Conservation (phyloP, 176 grass and related monocot genomes). For the Canna indica region DNA sequence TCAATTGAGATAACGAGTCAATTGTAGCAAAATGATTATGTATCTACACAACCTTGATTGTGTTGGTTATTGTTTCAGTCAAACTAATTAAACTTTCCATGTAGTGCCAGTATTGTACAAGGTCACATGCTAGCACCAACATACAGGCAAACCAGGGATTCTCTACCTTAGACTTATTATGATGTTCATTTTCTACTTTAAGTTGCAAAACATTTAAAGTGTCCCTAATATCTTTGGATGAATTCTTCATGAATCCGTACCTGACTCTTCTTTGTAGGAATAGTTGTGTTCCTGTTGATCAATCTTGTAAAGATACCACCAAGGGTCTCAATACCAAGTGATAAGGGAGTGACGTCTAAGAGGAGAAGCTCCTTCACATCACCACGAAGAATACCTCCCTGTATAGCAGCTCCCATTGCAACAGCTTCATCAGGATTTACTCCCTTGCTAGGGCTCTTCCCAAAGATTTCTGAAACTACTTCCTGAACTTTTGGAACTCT, state of each 20-base stretch:
- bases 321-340: conserved; percentile 68
- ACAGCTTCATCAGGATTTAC: conserved; percentile 77
- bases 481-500: conserved; percentile 75
- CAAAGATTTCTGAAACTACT: conserved; percentile 54
- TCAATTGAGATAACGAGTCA: background rate
- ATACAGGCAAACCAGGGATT: too few relatives aligned
- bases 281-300: conserved; percentile 74
- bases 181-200: background rate
- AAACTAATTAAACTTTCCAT: background rate
- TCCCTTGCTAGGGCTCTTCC: conserved; percentile 57
- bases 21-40: background rate
- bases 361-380: conserved; percentile 82
- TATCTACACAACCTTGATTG: background rate
- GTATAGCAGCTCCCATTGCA: conserved; percentile 62
- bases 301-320: conserved; percentile 72
- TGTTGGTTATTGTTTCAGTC: background rate
- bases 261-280: conserved; percentile 74
- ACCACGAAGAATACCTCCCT: conserved; percentile 69
- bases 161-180: too few relatives aligned
- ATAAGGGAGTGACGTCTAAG: conserved; percentile 63
- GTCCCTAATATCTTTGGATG: too few relatives aligned
- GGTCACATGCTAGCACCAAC: background rate
- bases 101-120: background rate
- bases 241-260: too few relatives aligned
- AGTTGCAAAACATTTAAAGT: too few relatives aligned